Evolutionary conservation across 2,329 filamentous ascomycete species (phyloP), one percentile per base, ranked within the genome.

Genomic region (Fusarium proliferatum): DNA sequence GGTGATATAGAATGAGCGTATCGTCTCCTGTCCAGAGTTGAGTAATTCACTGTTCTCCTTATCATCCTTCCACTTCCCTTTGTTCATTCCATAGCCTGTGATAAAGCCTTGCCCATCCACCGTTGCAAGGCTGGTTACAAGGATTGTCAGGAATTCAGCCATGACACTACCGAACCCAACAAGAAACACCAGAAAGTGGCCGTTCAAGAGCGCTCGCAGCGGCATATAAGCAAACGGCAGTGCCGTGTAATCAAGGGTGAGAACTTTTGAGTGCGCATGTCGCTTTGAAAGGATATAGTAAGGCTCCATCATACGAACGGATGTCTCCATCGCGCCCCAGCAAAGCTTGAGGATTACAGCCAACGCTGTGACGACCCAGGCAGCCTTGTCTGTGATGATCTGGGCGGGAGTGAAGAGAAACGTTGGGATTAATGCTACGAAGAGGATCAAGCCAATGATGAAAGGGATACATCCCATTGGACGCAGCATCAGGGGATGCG

Each of bases 171-270:
- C 92, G 33, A 92, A 88, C 1, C 92, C 91, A 11, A 95, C 90
- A 23, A 92, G 83, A 36, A 91, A 89, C 36, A 94, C 88, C 34
- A 93, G 83, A 73, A 87, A 86, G 79, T 94, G 90, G 0, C 88
- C 83, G 77, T 93, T 93, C 39, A 88, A 71, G 15, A 92, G 82
- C 6, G 91, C 91, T 67, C 87, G 86, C 51, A 92, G 75, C 1
- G 91, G 89, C 28, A 93, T 86, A 80, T 88, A 90, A 7, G 89
- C 89, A 60, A 93, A 93, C 9, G 92, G 91, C 75, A 93, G 88
- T 34, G 91, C 91, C 1, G 91, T 92, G 80, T 94, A 94, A 80
- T 94, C 92, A 15, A 94, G 87, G 1, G 90, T 91, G 11, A 94
- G 86, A 4, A 89, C 91, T 72, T 86, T 88, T 11, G 91, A 85